Evolutionary conservation across 1,284 basidiomycete species (phyloP).

Genomic region (Athelia sp.): DNA sequence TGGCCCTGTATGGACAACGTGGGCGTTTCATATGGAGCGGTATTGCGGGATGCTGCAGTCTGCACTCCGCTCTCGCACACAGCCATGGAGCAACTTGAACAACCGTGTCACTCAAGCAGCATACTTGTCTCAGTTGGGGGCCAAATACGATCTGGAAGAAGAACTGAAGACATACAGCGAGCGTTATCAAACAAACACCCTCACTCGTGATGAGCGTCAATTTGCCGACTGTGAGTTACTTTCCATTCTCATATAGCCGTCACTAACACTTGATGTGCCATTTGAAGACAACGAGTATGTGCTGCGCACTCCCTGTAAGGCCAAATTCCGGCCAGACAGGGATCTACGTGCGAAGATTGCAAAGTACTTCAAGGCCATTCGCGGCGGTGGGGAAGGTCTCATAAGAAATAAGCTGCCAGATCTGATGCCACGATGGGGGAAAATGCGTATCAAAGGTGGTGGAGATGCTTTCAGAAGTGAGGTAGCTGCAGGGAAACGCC

Average conservation of each 20-base stretch:
- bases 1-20: background rate
- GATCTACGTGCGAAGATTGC: conserved; percentile 1
- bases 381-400: background rate
- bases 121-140: conserved; percentile 6
- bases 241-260: background rate
- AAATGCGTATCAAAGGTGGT: conserved; percentile 2
- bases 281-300: conserved; percentile 1
- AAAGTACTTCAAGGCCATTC: conserved; percentile 2
- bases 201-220: background rate
- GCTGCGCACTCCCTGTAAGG: conserved; percentile 1
- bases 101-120: conserved; percentile 5
- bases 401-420: conserved; percentile 1
- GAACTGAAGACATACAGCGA: conserved; percentile 8
- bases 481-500: background rate
- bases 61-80: conserved; percentile 3
- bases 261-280: background rate
- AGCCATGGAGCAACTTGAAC: conserved; percentile 9
- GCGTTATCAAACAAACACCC: conserved; percentile 7
- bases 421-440: conserved; percentile 2
- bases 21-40: background rate
- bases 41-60: background rate
- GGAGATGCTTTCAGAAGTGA: background rate
- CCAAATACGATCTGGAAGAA: conserved; percentile 6
- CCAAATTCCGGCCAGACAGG: background rate
- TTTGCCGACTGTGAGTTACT: conserved; percentile 1